Conservation (phyloP, 495 filamentous ascomycete genomes). For the Podospora conica region DNA sequence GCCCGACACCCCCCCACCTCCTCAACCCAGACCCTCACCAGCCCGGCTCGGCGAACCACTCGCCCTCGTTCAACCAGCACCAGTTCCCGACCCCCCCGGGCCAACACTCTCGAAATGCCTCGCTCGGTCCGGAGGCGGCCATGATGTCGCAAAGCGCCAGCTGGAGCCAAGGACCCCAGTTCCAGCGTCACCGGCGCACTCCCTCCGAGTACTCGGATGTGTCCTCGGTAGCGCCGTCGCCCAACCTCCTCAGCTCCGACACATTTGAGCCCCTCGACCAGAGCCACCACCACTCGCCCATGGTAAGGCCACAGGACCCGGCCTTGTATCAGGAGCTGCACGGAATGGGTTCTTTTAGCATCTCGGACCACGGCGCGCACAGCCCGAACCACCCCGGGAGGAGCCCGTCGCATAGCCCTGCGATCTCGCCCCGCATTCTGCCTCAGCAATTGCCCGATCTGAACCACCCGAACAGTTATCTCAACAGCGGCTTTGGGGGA, state of each 20-base stretch:
- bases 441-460: conserved; percentile 60
- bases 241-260: conserved; percentile 71
- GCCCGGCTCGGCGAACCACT: conserved; percentile 51
- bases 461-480: conserved; percentile 46
- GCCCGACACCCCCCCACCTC: conserved; percentile 63
- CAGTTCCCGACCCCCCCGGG: conserved; percentile 48
- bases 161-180: conserved; percentile 66
- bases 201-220: conserved; percentile 88
- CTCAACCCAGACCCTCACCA: conserved; percentile 55
- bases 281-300: conserved; percentile 59
- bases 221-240: conserved; percentile 75
- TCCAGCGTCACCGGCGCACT: conserved; percentile 70
- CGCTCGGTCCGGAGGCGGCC: conserved; percentile 72
- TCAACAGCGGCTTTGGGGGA: conserved; percentile 45
- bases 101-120: conserved; percentile 69
- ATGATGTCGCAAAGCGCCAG: conserved; percentile 60
- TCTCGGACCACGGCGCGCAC: conserved; percentile 64
- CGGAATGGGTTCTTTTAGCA: conserved; percentile 70
- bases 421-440: conserved; percentile 73
- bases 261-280: conserved; percentile 68
- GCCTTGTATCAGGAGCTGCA: conserved; percentile 70
- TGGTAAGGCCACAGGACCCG: conserved; percentile 68
- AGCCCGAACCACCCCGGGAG: conserved; percentile 50
- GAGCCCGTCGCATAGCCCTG: conserved; percentile 78
- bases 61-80: conserved; percentile 52